These are phyloP conservation scores for Daldinia loculata DNA, from an alignment of 495 filamentous ascomycete genomes.

Conservation along the genomic window DNA sequence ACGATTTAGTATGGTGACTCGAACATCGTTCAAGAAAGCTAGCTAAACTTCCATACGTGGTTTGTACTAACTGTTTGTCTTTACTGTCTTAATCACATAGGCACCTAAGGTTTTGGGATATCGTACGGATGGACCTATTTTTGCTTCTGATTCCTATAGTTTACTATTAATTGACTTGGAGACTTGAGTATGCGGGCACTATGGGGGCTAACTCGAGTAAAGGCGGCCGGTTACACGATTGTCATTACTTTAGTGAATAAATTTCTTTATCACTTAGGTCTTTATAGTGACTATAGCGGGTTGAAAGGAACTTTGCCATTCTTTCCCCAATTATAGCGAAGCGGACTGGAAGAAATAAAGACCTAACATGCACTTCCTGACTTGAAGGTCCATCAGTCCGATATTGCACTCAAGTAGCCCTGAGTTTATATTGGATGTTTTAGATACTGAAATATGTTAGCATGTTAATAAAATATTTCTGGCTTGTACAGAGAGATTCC, in stretches of 20 bases:
- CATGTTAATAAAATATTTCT: background rate
- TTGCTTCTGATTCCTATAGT: background rate
- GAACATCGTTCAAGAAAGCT: background rate
- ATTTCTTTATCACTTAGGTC: background rate
- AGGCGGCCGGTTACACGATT: background rate
- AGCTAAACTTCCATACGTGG: background rate
- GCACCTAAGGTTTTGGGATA: background rate
- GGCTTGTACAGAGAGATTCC: background rate
- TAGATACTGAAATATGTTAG: background rate
- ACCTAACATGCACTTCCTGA: background rate
- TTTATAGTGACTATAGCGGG: background rate
- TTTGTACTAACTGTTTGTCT: background rate
- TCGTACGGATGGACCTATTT: background rate
- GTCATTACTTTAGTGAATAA: background rate
- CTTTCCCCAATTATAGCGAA: background rate
- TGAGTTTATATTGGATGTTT: background rate
- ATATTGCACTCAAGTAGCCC: background rate
- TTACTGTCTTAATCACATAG: background rate
- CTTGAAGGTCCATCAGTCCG: background rate
- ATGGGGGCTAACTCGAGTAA: background rate
- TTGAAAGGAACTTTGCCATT: background rate
- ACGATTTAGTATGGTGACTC: background rate
- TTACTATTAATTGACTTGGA: background rate
- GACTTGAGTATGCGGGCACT: background rate
- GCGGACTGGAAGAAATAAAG: background rate